Evolutionary conservation across 371 early-diverging fungal species (phyloP), one percentile per base, ranked within the genome.

Genomic region (Basidiobolus heterosporus): DNA sequence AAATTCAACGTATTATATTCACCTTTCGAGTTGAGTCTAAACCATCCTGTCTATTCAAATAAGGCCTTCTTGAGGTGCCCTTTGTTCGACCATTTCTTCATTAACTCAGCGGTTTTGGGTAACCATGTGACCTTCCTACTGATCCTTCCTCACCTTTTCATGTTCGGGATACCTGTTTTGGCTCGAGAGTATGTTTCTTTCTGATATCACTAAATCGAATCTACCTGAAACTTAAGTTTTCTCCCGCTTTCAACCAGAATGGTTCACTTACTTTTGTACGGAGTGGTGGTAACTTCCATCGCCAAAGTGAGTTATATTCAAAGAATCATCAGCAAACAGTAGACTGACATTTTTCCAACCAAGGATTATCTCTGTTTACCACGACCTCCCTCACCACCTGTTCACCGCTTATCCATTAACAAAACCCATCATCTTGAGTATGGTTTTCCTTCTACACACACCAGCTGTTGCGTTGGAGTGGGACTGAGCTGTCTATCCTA

Each of bases 401-500:
- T 82, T 35, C 67, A 70, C 44, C 71, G 81, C 19, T 54, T 77
- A 18, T 71, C 78, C 30, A 66, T 73, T 60, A 72, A 75, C 9
- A 62, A 61, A 36, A 67, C 72, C 9, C 70, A 70, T 36, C 70
- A 75, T 3, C 58, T 74, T 3, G 88, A 87, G 56, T 87, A 80
- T 56, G 88, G 88, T 20, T 81, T 83, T 51, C 88, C 88, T 17
- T 81, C 82, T 1, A 82, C 84, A 2, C 88, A 87, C 44, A 70
- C 83, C 0, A 69, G 78, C 41, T 81, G 81, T 65, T 78, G 84
- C 14, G 57, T 78, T 54, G 74, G 79, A 16, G 70, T 82, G 9
- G 75, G 82, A 1, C 57, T 78, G n/a, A 75, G 67, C 52, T 50
- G 77, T 19, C 62, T 75, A 21, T 64, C 76, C 7, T 62, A 68